Base-by-base conservation (phyloP, 179 eudicot genomes). In the Corrigiola litoralis region DNA sequence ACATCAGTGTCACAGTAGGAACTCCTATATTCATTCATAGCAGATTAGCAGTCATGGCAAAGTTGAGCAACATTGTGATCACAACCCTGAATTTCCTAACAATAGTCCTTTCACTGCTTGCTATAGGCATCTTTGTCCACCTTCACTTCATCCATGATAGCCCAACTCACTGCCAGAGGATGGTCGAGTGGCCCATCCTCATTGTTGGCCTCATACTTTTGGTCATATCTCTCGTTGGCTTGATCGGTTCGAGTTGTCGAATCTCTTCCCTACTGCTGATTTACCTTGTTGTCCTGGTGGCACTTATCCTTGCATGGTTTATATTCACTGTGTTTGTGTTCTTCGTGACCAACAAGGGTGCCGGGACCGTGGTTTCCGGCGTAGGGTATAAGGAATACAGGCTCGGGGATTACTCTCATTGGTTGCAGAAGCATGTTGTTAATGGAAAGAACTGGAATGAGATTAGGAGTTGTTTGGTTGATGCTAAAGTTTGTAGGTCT, bases 381-480 rank as follows among this genome's bases (percentile, higher is more conserved):
- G 53, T 67, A n/a, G 87, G 88, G 55, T 64, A 61, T 25, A 66
- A 60, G 76, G 83, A 80, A 65, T 74, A 75, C 34, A 68, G 71
- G 57, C 45, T 82, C 1, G 85, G 77, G 0, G 82, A 87, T 38
- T 89, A 81, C 53, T 78, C 89, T 0, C 75, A 75, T 21, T 89
- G 96, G 94, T 29, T 89, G 77, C 80, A 80, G 57, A 79, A 70
- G 2, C 57, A 77, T 50, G 90, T 87, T 25, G 73, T 81, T 32
- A 68, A 77, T 68, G 80, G 60, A 0, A 51, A 54, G 24, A 76
- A 78, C 55, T 89, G 96, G 96, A 73, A 32, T 0, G 33, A 52
- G 28, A 68, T 89, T 28, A 83, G 57, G 78, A 85, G 87, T 66
- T 89, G 97, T 74, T 71, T 88, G 87, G 82, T 76, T 75, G 84